Percentiles rank a stretch among this genome's conserved stretches.
Evolutionary conservation across 108 stramenopile genomes (phyloP).

Genomic region (Heterococcus sp.): DNA sequence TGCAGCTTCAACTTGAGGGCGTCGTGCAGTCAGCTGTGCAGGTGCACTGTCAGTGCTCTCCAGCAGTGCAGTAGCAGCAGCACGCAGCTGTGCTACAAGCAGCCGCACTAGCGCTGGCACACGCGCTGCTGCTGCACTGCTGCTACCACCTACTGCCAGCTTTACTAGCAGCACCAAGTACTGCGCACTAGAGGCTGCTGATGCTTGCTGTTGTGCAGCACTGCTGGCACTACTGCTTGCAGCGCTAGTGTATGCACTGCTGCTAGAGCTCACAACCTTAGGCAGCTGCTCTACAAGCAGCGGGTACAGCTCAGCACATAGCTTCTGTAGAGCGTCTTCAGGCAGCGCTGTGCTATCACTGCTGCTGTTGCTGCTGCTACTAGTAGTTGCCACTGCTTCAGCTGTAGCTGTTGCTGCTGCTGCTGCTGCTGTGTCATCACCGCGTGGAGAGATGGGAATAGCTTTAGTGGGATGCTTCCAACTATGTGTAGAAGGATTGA

Average conservation of each 20-base stretch:
- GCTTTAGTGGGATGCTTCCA: neutral
- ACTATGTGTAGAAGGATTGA: too few relatives aligned
- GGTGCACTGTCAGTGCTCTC: neutral
- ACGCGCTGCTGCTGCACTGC: neutral
- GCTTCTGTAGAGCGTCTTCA: constrained; percentile 5
- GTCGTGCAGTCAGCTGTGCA: too few relatives aligned
- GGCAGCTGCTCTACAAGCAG: constrained; percentile 18
- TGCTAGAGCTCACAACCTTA: neutral
- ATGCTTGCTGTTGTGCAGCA: too few relatives aligned
- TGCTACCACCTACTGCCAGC: neutral
- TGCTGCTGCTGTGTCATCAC: neutral
- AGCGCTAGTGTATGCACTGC: neutral
- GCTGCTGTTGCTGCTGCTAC: too few relatives aligned
- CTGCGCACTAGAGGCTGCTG: neutral
- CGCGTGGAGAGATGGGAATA: neutral
- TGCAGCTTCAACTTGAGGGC: too few relatives aligned
- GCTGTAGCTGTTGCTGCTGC: neutral
- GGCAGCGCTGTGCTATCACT: constrained; percentile 4
- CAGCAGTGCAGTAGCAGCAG: neutral
- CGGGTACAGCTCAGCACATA: constrained; percentile 12
- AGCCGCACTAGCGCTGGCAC: neutral
- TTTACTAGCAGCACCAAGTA: neutral
- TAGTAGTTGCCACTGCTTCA: constrained; percentile 4
- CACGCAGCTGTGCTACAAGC: neutral
- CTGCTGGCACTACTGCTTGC: neutral